These are phyloP conservation scores for Cercophora newfieldiana DNA, from an alignment of 495 filamentous ascomycete species.

Conservation along the genomic window DNA sequence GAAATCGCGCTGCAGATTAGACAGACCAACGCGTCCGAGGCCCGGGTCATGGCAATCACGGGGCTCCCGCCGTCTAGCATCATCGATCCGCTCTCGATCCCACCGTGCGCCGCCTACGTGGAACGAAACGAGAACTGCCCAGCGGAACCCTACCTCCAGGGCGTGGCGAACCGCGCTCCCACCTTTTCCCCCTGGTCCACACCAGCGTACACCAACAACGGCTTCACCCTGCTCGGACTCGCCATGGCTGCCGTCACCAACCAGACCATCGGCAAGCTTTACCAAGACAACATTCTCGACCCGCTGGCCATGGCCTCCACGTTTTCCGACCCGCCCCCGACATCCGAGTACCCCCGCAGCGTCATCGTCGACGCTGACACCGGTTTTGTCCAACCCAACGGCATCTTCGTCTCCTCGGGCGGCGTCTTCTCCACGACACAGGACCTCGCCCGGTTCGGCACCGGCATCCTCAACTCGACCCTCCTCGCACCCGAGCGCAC, in stretches of 20 bases:
- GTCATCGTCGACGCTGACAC: constrained; percentile 21
- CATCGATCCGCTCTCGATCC: constrained; percentile 26
- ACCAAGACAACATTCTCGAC: constrained; percentile 29
- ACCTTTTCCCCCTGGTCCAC: constrained; percentile 34
- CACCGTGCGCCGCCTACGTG: constrained; percentile 25
- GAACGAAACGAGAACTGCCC: constrained; percentile 12
- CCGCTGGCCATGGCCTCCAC: constrained; percentile 34
- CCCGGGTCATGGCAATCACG: constrained; percentile 10
- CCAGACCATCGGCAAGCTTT: constrained; percentile 28
- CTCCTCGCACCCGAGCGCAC: constrained; percentile 42
- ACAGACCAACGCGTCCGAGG: not conserved
- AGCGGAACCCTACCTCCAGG: constrained; percentile 20
- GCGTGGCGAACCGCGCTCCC: constrained; percentile 24
- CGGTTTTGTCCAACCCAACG: constrained; percentile 17
- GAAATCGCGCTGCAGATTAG: constrained; percentile 16
- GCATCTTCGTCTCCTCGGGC: constrained; percentile 24
- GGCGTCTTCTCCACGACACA: constrained; percentile 27
- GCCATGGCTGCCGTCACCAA: constrained; percentile 32
- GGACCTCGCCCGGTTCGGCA: constrained; percentile 41
- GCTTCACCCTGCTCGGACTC: constrained; percentile 37
- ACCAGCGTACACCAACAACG: constrained; percentile 35
- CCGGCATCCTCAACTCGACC: constrained; percentile 47
- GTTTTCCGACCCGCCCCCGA: constrained; percentile 26
- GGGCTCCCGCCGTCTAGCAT: constrained; percentile 42
- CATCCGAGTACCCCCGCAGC: constrained; percentile 17